A percentile compares a stretch with the other conserved stretches of the same genome.
Conservation (phyloP, 495 filamentous ascomycete genomes). For the Massariosphaeria phaeospora region DNA sequence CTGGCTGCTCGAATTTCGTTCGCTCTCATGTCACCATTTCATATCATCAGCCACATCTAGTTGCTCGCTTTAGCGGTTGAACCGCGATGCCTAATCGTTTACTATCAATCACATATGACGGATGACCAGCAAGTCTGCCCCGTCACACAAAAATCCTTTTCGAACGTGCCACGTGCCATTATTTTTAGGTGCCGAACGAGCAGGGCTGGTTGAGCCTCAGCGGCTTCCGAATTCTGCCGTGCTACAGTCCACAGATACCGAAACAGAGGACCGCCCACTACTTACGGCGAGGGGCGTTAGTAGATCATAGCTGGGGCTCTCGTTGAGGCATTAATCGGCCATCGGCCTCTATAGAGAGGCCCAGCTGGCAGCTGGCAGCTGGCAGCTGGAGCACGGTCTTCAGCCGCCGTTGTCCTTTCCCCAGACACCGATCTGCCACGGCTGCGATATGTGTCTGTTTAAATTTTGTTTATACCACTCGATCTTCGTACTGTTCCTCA, state of each 20-base stretch:
- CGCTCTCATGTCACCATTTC: conserved; percentile 1
- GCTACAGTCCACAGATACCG: not conserved
- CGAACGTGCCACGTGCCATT: conserved; percentile 6
- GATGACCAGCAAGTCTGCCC: conserved; percentile 12
- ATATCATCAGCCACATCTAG: conserved; percentile 3
- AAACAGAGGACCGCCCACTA: conserved; percentile 5
- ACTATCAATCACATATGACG: conserved; percentile 8
- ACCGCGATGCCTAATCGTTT: conserved; percentile 7
- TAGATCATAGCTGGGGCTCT: too few species aligned
- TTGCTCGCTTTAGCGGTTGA: conserved; percentile 10
- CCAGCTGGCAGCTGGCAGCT: too few species aligned
- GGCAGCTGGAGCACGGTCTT: too few species aligned
- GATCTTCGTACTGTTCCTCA: too few species aligned
- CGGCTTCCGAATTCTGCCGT: conserved; percentile 24
- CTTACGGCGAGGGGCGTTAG: too few species aligned
- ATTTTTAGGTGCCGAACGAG: not conserved
- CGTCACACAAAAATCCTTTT: conserved; percentile 2
- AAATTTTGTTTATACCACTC: not conserved
- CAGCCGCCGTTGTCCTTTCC: too few species aligned
- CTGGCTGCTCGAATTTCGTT: conserved; percentile 30
- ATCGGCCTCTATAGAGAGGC: too few species aligned
- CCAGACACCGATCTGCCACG: too few species aligned
- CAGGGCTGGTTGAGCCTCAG: conserved; percentile 20
- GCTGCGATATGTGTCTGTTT: too few species aligned
- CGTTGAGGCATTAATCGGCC: too few species aligned